phyloP scores from a whole-genome alignment of 352 stramenopile genomes.

The Peronospora destructor region DNA sequence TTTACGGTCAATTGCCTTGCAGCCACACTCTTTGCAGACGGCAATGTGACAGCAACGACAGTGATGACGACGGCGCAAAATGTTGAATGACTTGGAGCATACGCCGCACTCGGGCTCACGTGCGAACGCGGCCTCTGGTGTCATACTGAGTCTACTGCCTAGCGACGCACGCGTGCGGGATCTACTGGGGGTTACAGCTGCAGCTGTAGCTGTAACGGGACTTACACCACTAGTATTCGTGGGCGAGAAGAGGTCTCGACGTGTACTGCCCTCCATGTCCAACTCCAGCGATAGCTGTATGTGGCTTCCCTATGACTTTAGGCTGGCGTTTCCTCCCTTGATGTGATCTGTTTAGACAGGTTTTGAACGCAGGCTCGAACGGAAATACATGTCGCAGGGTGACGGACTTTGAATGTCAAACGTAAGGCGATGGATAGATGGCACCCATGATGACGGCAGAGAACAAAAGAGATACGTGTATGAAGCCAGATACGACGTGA shows the following conservation, averaged over 20 bases:
- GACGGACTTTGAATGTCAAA: conserved; percentile 11
- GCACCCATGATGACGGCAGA: conserved; percentile 16
- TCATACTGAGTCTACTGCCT: conserved; percentile 34
- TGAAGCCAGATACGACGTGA: not conserved
- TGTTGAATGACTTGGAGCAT: conserved; percentile 74
- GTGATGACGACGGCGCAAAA: conserved; percentile 76
- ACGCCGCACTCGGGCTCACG: conserved; percentile 69
- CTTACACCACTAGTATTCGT: conserved; percentile 21
- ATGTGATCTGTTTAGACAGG: conserved; percentile 14
- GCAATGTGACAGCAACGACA: conserved; percentile 79
- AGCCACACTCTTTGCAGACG: conserved; percentile 77
- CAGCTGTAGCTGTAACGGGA: conserved; percentile 9
- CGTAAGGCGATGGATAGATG: not conserved
- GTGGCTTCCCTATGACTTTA: conserved; percentile 3
- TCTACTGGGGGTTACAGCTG: conserved; percentile 8
- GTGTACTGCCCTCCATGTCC: conserved; percentile 18
- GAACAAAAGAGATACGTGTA: not conserved
- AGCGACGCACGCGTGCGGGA: conserved; percentile 26
- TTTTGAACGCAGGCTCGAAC: conserved; percentile 11
- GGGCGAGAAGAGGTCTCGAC: conserved; percentile 27
- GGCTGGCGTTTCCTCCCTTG: conserved; percentile 10
- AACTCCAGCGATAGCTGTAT: not conserved
- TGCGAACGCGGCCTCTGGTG: conserved; percentile 46
- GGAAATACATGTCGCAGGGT: conserved; percentile 26
- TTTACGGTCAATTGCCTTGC: conserved; percentile 65